phyloP scores from a whole-genome alignment of 192 early-diverging fungal genomes.

The Phlyctochytrium bullatum region DNA sequence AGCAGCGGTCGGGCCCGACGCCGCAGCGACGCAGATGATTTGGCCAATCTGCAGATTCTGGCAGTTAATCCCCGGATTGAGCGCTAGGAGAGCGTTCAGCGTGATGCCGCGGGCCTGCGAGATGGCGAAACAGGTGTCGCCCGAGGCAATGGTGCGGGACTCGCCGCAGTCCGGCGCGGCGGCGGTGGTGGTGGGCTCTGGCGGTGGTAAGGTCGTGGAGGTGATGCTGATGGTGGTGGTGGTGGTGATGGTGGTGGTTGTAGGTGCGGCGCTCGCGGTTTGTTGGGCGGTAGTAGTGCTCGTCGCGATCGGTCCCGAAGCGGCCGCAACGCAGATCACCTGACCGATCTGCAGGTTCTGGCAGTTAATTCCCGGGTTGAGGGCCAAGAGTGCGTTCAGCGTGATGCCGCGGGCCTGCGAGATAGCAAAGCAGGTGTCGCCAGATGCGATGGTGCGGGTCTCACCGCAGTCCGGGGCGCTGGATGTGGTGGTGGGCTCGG shows the following conservation, averaged over 20 bases:
- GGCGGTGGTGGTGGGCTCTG: neutral
- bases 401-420: neutral
- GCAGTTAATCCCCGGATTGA: neutral
- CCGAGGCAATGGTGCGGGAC: neutral
- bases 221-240: neutral
- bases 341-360: neutral
- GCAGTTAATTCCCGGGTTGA: neutral
- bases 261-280: neutral
- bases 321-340: neutral
- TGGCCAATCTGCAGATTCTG: neutral
- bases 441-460: neutral
- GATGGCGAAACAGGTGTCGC: neutral
- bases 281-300: neutral
- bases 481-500: no score
- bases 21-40: neutral
- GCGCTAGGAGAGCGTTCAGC: neutral
- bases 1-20: neutral
- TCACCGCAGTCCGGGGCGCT: neutral
- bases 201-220: neutral
- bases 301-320: neutral
- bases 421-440: neutral
- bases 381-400: neutral
- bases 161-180: neutral
- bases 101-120: neutral
- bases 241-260: neutral